Conservation (phyloP, 1,139 yeast genomes). For the Saccharomyces pastorianus region DNA sequence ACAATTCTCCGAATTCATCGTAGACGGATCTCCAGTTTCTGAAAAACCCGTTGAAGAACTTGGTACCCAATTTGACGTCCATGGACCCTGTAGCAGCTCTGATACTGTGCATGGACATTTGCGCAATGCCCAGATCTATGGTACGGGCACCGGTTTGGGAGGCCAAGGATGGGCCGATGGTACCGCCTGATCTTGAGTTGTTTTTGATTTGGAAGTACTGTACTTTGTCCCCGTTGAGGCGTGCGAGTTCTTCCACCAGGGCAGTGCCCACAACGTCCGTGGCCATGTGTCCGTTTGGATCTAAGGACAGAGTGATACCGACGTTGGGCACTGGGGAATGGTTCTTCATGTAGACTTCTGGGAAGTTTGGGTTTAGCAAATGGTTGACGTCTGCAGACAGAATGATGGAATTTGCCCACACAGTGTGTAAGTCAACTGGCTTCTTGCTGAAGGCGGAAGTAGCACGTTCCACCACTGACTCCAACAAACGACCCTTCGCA, state of each 20-base stretch:
- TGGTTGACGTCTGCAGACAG: conserved; percentile 65
- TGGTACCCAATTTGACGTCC: conserved; percentile 60
- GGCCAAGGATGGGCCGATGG: conserved; percentile 68
- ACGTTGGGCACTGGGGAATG: conserved; percentile 74
- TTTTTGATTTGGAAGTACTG: conserved; percentile 70
- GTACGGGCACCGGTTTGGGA: conserved; percentile 65
- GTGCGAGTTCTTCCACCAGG: conserved; percentile 57
- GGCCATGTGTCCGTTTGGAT: conserved; percentile 74
- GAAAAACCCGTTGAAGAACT: conserved; percentile 58
- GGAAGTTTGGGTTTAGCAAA: conserved; percentile 55
- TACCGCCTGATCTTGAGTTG: conserved; percentile 68
- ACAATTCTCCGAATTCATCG: conserved; percentile 39
- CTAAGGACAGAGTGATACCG: conserved; percentile 63
- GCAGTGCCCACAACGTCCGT: conserved; percentile 69
- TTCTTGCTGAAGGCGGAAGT: conserved; percentile 15
- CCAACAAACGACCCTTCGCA: conserved; percentile 47
- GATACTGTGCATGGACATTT: conserved; percentile 74
- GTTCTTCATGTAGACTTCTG: conserved; percentile 53
- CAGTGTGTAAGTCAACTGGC: conserved; percentile 30
- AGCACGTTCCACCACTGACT: conserved; percentile 39
- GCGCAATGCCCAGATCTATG: conserved; percentile 70
- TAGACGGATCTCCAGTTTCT: conserved; percentile 48
- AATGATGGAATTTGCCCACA: conserved; percentile 49
- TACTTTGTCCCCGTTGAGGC: conserved; percentile 48
- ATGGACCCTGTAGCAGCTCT: conserved; percentile 66